Conservation (phyloP, 2,329 filamentous ascomycete genomes). For the Fusarium citri region DNA sequence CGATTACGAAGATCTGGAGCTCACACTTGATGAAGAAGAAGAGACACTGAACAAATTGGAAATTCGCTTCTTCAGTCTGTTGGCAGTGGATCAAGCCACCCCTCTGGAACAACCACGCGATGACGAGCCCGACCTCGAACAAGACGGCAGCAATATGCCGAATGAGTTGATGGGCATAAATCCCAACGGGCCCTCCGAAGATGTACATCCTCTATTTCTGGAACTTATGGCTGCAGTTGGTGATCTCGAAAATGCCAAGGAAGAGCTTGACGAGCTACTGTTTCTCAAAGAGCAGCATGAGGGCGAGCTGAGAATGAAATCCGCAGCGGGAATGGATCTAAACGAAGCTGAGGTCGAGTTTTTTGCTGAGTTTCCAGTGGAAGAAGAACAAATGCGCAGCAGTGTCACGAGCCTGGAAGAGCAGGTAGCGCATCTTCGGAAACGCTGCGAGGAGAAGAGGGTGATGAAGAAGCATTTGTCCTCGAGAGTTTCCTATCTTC, state of each 20-base stretch:
- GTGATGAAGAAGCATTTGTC: slow-evolving; percentile 58
- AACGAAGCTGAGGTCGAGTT: slow-evolving; percentile 58
- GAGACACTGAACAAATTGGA: slow-evolving; percentile 52
- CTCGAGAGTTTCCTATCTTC: slow-evolving; percentile 53
- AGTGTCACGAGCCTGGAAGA: slow-evolving; percentile 51
- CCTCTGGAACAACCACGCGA: slow-evolving; percentile 14
- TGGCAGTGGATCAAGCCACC: slow-evolving; percentile 48
- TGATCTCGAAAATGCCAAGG: slow-evolving; percentile 60
- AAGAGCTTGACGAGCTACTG: slow-evolving; percentile 59
- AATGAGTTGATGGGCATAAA: slow-evolving; percentile 53
- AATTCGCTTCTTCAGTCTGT: slow-evolving; percentile 53
- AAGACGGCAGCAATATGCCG: slow-evolving; percentile 44
- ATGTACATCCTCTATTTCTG: slow-evolving; percentile 61
- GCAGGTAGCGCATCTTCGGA: slow-evolving; percentile 52
- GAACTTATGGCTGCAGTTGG: slow-evolving; percentile 57
- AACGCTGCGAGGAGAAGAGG: slow-evolving; percentile 55
- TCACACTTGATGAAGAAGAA: slow-evolving; percentile 52
- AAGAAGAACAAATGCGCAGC: slow-evolving; percentile 50
- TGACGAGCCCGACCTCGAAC: slow-evolving; percentile 14
- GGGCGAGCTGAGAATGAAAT: slow-evolving; percentile 52
- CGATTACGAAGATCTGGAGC: slow-evolving; percentile 53
- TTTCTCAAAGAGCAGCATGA: slow-evolving; percentile 54
- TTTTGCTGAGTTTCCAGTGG: slow-evolving; percentile 55
- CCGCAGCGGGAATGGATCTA: slow-evolving; percentile 44
- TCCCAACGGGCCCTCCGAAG: slow-evolving; percentile 50